These are phyloP conservation scores for Perilla frutescens DNA, from an alignment of 257 asterid species.

Conservation along the genomic window DNA sequence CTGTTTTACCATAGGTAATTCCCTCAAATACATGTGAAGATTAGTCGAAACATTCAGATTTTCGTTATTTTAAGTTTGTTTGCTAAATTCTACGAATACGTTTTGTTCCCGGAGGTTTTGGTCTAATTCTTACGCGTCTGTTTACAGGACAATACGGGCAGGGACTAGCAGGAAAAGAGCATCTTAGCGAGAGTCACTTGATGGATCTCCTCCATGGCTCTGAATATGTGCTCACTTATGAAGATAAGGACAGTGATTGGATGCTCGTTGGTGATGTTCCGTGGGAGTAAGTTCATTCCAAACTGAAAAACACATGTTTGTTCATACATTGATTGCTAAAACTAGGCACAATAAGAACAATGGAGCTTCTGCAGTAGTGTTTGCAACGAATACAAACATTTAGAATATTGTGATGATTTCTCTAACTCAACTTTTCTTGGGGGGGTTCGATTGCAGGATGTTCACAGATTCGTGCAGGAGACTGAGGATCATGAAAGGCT, in stretches of 20 bases:
- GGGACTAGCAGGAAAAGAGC: constrained; percentile 54
- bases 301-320: no score
- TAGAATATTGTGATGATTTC: neutral
- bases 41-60: no score
- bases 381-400: no score
- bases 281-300: constrained; percentile 65
- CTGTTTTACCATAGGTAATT: constrained; percentile 78
- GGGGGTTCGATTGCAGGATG: constrained; percentile 59
- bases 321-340: no score
- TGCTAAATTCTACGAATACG: no score
- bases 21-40: neutral
- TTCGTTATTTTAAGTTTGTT: no score
- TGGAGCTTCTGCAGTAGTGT: no score
- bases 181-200: constrained; percentile 59
- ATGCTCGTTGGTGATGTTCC: constrained; percentile 96
- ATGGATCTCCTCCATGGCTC: constrained; percentile 72
- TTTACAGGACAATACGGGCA: constrained; percentile 64
- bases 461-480: constrained; percentile 82
- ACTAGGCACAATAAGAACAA: no score
- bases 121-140: neutral
- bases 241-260: constrained; percentile 88
- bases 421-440: neutral
- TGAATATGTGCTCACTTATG: constrained; percentile 73
- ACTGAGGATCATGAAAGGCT: constrained; percentile 87
- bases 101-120: neutral